Percentiles rank a stretch among this genome's conserved stretches.
Evolutionary conservation across 257 asterid genomes (phyloP).

Genomic region (Nicotiana tomentosiformis): DNA sequence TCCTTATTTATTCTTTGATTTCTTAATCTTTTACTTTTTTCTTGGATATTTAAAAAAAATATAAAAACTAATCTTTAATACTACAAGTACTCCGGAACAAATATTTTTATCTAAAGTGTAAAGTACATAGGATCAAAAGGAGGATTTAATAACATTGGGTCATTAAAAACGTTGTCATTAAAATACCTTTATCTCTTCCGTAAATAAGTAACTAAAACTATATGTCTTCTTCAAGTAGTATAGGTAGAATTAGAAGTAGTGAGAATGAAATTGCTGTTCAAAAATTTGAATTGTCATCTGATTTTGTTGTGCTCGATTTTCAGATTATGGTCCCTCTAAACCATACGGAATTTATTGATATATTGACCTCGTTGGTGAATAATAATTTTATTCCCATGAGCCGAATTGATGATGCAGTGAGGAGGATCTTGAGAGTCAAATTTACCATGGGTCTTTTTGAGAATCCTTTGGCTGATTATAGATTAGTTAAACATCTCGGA

Average conservation of each 20-base stretch:
- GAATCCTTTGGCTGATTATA: slow-evolving; percentile 48
- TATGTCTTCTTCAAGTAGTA: not conserved
- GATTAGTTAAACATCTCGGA: slow-evolving; percentile 35
- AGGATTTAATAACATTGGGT: too few relatives aligned
- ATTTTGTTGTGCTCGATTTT: not conserved
- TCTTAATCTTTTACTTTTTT: not conserved
- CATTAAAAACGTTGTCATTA: too few relatives aligned
- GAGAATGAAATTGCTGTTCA: not conserved
- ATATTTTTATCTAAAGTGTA: too few relatives aligned
- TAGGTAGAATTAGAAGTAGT: not conserved
- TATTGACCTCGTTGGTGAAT: slow-evolving; percentile 25
- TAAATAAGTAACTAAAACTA: not conserved
- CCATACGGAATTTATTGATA: slow-evolving; percentile 27
- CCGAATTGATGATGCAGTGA: slow-evolving; percentile 60
- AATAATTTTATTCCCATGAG: slow-evolving; percentile 42
- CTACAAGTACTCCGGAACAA: too few relatives aligned
- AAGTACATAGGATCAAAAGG: too few relatives aligned
- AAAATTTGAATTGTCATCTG: not conserved
- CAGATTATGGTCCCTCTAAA: slow-evolving; percentile 50
- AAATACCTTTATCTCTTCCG: too few relatives aligned
- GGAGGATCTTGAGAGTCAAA: slow-evolving; percentile 55
- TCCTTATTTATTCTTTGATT: not conserved
- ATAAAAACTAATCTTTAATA: too few relatives aligned
- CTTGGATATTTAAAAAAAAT: too few relatives aligned
- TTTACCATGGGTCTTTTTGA: slow-evolving; percentile 54